Percentiles rank a stretch among this genome's conserved stretches.
phyloP scores from a whole-genome alignment of 192 early-diverging fungal species.

The Chytriomyces sp. region DNA sequence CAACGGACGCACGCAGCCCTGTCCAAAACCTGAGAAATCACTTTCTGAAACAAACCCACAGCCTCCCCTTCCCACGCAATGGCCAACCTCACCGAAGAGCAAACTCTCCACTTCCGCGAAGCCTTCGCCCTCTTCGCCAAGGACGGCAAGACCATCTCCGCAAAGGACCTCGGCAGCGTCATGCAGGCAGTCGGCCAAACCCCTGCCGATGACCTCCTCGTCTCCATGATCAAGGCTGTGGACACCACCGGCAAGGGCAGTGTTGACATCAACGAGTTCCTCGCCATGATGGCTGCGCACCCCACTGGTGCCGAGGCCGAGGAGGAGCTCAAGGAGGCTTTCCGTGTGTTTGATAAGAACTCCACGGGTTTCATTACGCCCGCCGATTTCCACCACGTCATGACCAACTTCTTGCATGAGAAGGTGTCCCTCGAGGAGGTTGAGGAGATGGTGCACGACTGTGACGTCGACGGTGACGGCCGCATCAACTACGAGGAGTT shows the following conservation, averaged over 20 bases:
- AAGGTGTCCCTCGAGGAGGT: conserved; percentile 78
- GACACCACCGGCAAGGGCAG: conserved; percentile 93
- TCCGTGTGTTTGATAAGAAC: conserved; percentile 97
- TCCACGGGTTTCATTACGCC: conserved; percentile 91
- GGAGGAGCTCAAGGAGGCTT: conserved; percentile 93
- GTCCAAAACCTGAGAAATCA: too few species aligned
- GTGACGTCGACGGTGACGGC: conserved; percentile 81
- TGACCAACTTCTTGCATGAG: conserved; percentile 90
- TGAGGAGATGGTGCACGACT: conserved; percentile 58
- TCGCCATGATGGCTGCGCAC: conserved; percentile 91
- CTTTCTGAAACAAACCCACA: too few species aligned
- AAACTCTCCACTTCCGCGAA: conserved; percentile 85
- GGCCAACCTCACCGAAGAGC: conserved; percentile 85
- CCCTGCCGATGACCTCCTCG: conserved; percentile 79
- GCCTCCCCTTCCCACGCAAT: too few species aligned
- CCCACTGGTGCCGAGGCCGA: conserved; percentile 83
- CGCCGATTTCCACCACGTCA: conserved; percentile 87
- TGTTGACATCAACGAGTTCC: conserved; percentile 93
- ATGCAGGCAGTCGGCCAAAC: conserved; percentile 92
- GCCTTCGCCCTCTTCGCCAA: conserved; percentile 94
- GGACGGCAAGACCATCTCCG: conserved; percentile 92
- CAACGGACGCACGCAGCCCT: too few species aligned
- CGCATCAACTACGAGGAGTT: conserved; percentile 91
- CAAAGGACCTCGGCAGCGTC: conserved; percentile 91
- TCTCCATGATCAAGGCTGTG: conserved; percentile 94